Evolutionary conservation across 352 stramenopile species (phyloP), one percentile per base, ranked within the genome.

Genomic region (Pythium oligandrum): DNA sequence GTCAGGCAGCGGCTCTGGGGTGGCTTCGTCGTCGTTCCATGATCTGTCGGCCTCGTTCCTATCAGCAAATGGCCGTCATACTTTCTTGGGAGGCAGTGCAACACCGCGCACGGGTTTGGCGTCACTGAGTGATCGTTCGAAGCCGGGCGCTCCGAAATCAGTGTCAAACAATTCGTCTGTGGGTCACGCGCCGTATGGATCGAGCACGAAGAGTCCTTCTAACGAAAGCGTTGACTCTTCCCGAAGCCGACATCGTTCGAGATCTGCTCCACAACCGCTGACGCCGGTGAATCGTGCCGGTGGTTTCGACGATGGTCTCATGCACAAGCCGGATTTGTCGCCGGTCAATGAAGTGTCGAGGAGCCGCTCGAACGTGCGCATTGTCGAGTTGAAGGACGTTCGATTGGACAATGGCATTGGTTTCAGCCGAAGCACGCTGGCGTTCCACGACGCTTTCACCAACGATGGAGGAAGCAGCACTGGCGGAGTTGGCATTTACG

Each of bases 101-200:
- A 91, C 81, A 6, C 81, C 81, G 42, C 71, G 81, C 40, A 91
- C 81, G 2, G 81, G 81, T 0, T 51, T 91, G 17, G 81, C 81
- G 12, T 91, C 81, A 4, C 69, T 91, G 11, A 88, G 69, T 12
- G 81, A 91, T 49, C 62, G 79, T 26, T 69, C 67, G 37, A 55
- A 44, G 30, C 6, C 48, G n/a, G n/a, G 31, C 11, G 4, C 17
- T 6, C 33, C 31, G n/a, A 51, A 51, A 48, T 50, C 40, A 8
- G 32, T 48, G 40, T 4, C n/a, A 37, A 17, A 7, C 10, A 9
- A 1, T 59, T 42, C 5, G 40, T 37, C 10, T 45, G 56, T 3
- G 7, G 46, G 1, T 60, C 52, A 4, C 12, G 12, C 2, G 32
- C 56, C 56, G n/a, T 59, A 70, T 31, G 44, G 34, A 51, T 17